Conservation (phyloP, 108 stramenopile genomes). For the Cyclotella sp. region DNA sequence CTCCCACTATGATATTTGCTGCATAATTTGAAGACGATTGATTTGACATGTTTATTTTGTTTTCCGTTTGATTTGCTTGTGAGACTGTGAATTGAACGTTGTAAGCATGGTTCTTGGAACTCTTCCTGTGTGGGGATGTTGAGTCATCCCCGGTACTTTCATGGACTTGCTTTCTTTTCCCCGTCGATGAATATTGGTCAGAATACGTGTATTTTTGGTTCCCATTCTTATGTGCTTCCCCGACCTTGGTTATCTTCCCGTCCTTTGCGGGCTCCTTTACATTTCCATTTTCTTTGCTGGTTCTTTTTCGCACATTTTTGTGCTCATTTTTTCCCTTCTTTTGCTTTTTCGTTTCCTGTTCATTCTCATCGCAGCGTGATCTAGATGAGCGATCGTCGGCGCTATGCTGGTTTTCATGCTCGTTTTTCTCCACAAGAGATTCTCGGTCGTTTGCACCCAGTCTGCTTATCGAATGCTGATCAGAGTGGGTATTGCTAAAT, state of each 20-base stretch:
- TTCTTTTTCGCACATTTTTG: too few species aligned
- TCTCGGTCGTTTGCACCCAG: background rate
- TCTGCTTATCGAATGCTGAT: background rate
- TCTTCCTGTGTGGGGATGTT: too few species aligned
- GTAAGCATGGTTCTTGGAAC: too few species aligned
- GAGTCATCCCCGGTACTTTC: too few species aligned
- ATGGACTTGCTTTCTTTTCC: too few species aligned
- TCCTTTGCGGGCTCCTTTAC: background rate
- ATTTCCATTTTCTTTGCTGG: background rate
- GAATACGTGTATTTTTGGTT: background rate
- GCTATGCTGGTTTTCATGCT: too few species aligned
- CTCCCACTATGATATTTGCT: background rate
- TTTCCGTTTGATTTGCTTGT: background rate
- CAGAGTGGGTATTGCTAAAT: background rate
- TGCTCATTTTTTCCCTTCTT: too few species aligned
- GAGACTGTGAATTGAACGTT: too few species aligned
- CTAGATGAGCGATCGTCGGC: too few species aligned
- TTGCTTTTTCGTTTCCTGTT: too few species aligned
- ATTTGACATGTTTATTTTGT: background rate
- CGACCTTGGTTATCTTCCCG: background rate
- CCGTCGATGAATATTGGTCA: background rate
- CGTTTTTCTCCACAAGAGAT: background rate
- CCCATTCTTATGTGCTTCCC: background rate
- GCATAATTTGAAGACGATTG: background rate
- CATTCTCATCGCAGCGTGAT: too few species aligned